phyloP scores from a whole-genome alignment of 306 rosid genomes.

The Dalbergia cultrata region DNA sequence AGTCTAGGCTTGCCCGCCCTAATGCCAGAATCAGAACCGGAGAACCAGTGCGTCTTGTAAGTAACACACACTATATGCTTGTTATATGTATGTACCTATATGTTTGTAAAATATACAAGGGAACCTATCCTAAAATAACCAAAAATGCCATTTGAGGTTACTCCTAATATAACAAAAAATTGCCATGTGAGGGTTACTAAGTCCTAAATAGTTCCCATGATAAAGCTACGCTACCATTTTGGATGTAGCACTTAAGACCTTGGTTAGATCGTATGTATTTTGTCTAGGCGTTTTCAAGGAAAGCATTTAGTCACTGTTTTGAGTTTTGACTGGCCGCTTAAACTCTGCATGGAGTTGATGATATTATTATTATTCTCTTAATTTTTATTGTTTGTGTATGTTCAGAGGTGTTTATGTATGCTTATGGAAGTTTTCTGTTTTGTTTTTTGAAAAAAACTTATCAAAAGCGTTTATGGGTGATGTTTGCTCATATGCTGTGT shows the following conservation, averaged over 20 bases:
- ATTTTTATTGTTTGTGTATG: background rate
- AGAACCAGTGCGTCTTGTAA: conserved; percentile 60
- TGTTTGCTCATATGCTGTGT: conserved; percentile 30
- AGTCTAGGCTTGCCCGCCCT: conserved; percentile 53
- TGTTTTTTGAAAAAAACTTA: too few relatives aligned
- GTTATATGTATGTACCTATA: background rate
- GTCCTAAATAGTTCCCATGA: background rate
- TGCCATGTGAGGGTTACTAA: background rate
- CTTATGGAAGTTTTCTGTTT: background rate
- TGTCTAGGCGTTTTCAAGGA: background rate
- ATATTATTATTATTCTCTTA: background rate
- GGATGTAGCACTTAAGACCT: conserved; percentile 4
- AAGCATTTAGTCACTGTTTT: conserved; percentile 11
- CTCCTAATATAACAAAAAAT: background rate
- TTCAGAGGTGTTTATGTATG: background rate
- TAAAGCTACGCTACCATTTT: background rate
- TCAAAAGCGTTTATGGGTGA: conserved; percentile 30
- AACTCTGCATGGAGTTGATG: background rate
- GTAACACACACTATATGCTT: background rate
- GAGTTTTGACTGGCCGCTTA: background rate
- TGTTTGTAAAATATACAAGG: background rate
- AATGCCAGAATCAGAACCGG: conserved; percentile 54
- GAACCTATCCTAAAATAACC: background rate
- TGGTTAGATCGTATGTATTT: conserved; percentile 9
- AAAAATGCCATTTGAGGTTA: background rate